A percentile compares a stretch with the other conserved stretches of the same genome.
These are phyloP conservation scores for Croton laevigatus DNA, from an alignment of 441 rosid species.

Conservation along the genomic window DNA sequence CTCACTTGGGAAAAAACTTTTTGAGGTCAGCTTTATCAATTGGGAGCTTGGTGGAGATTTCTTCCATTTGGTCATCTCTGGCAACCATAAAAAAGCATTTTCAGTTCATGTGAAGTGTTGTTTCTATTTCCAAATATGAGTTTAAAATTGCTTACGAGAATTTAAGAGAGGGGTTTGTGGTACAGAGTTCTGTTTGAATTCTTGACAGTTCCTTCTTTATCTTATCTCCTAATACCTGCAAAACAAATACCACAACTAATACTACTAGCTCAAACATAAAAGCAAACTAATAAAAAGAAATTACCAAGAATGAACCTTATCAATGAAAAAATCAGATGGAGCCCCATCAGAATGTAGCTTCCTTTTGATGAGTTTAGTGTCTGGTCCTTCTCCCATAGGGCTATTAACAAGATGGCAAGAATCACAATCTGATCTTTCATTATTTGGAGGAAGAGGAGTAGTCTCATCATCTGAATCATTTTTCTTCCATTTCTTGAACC, in stretches of 20 bases:
- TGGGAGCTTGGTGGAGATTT: slow-evolving; percentile 71
- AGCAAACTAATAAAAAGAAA: neutral
- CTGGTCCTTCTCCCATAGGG: slow-evolving; percentile 60
- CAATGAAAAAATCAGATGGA: slow-evolving; percentile 70
- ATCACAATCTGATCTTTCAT: slow-evolving; percentile 45
- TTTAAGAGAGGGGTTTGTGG: slow-evolving; percentile 48
- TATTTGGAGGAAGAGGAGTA: slow-evolving; percentile 46
- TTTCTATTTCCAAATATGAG: neutral
- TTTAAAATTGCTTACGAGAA: slow-evolving; percentile 47
- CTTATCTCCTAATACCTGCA: slow-evolving; percentile 64
- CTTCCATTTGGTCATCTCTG: slow-evolving; percentile 72
- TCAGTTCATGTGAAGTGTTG: too few relatives aligned
- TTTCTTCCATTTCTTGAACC: slow-evolving; percentile 63
- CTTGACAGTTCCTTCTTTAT: slow-evolving; percentile 68
- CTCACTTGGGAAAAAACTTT: slow-evolving; percentile 70
- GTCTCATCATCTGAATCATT: slow-evolving; percentile 60
- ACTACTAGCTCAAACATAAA: neutral
- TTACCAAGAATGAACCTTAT: slow-evolving; percentile 46
- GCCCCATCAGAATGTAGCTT: slow-evolving; percentile 59
- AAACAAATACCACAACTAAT: neutral
- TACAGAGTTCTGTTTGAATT: slow-evolving; percentile 61
- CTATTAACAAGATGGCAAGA: slow-evolving; percentile 37
- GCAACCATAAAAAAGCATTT: slow-evolving; percentile 9
- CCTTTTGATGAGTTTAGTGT: slow-evolving; percentile 58
- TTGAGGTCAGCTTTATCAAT: slow-evolving; percentile 64